Evolutionary conservation across 805 yeast genomes (phyloP).

Genomic region (Candida boleticola): DNA sequence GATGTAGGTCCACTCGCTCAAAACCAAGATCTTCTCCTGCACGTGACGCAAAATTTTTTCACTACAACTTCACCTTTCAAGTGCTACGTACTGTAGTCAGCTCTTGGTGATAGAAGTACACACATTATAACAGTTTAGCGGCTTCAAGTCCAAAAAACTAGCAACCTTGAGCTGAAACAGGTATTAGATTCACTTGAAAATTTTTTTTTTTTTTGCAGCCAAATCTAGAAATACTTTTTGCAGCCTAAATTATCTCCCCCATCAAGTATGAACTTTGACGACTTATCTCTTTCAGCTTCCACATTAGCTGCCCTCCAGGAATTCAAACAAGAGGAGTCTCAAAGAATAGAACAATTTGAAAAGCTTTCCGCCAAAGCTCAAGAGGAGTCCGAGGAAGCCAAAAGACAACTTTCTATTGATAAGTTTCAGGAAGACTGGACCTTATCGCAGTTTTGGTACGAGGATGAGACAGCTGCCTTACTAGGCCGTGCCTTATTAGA

Average conservation of each 20-base stretch:
- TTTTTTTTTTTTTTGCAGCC: constrained; percentile 1
- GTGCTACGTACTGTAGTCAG: too few species aligned
- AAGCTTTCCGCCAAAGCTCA: constrained; percentile 57
- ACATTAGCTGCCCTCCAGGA: constrained; percentile 59
- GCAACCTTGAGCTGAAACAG: too few species aligned
- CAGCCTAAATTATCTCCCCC: not conserved
- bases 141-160: too few species aligned
- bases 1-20: too few species aligned
- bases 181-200: too few species aligned
- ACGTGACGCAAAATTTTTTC: too few species aligned
- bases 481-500: constrained; percentile 71
- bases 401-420: constrained; percentile 52
- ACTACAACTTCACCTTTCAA: too few species aligned
- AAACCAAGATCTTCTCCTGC: too few species aligned
- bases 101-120: too few species aligned
- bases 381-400: constrained; percentile 41
- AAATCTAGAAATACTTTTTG: too few species aligned
- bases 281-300: constrained; percentile 45
- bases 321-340: constrained; percentile 63
- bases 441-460: constrained; percentile 88
- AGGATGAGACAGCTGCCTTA: constrained; percentile 65
- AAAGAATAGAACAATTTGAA: constrained; percentile 54
- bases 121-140: too few species aligned
- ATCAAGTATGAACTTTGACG: constrained; percentile 36
- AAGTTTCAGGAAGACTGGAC: constrained; percentile 92